Evolutionary conservation across 768 basidiomycete genomes (phyloP).

Genomic region (Lactarius deliciosus): DNA sequence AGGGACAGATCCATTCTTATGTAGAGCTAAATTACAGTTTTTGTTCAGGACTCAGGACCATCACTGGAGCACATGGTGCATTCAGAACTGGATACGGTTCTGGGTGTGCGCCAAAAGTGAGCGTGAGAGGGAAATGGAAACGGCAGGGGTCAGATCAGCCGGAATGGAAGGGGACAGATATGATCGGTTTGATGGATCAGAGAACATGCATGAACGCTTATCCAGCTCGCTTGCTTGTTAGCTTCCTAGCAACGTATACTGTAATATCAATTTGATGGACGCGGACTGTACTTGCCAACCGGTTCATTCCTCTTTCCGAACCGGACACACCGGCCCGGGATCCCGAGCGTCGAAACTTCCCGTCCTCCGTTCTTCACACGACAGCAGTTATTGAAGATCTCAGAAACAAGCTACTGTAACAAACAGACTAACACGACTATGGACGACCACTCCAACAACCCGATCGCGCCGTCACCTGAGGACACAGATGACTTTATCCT

Average conservation of each 20-base stretch:
- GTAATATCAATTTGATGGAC: not conserved
- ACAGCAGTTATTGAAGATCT: too few species aligned
- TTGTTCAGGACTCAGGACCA: not conserved
- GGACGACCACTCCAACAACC: not conserved
- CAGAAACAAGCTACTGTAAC: not conserved
- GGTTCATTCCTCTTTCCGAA: too few species aligned
- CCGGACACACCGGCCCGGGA: too few species aligned
- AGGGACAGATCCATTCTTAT: not conserved
- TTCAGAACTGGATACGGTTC: not conserved
- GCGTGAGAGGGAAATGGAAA: not conserved
- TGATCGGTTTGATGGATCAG: not conserved
- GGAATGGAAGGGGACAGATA: conserved; percentile 1
- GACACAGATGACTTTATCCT: conserved; percentile 75
- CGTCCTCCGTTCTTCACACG: too few species aligned
- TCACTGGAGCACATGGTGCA: conserved; percentile 22
- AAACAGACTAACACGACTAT: not conserved
- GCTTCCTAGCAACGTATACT: not conserved
- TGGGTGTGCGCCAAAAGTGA: not conserved
- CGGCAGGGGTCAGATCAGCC: not conserved
- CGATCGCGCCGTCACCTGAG: conserved; percentile 36
- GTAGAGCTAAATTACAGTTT: conserved; percentile 1
- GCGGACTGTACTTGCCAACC: too few species aligned
- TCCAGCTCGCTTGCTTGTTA: not conserved
- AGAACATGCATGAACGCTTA: not conserved
- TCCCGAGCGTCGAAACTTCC: too few species aligned